Percentiles rank a stretch among this genome's conserved stretches.
These are phyloP conservation scores for Gastrolobium villosum DNA, from an alignment of 306 rosid species.

Conservation along the genomic window DNA sequence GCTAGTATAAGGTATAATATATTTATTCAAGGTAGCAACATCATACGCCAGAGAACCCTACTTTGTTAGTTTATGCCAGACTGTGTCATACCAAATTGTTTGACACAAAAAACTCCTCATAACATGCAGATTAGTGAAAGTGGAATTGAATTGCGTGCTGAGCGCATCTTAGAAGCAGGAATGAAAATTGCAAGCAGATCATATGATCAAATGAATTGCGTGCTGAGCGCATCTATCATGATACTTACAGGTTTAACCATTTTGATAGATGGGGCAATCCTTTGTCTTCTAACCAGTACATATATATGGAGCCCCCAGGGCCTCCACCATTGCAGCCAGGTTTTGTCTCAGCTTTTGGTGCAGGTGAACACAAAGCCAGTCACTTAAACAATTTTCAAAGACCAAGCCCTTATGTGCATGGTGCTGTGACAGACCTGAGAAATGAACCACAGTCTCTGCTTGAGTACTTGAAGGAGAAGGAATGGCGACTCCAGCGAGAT, in stretches of 20 bases:
- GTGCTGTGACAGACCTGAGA: conserved; percentile 67
- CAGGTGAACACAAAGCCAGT: conserved; percentile 58
- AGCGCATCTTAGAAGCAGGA: conserved; percentile 74
- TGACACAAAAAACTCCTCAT: neutral
- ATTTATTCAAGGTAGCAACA: conserved; percentile 3
- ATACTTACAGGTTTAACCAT: conserved; percentile 56
- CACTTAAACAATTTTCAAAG: conserved; percentile 67
- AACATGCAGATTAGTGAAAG: conserved; percentile 47
- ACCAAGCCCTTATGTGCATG: conserved; percentile 68
- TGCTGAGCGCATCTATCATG: conserved; percentile 61
- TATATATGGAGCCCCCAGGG: conserved; percentile 61
- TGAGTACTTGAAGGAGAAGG: conserved; percentile 78
- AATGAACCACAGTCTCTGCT: conserved; percentile 79
- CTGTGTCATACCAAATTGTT: conserved; percentile 21
- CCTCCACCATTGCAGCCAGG: conserved; percentile 62
- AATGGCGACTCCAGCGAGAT: conserved; percentile 78
- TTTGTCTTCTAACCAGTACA: conserved; percentile 53
- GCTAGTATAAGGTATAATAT: neutral
- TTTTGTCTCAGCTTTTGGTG: conserved; percentile 54
- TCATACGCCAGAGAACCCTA: neutral
- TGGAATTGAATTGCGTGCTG: conserved; percentile 63
- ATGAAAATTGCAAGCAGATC: conserved; percentile 66
- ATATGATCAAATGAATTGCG: conserved; percentile 59
- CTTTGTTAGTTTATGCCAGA: conserved; percentile 10
- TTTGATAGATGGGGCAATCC: conserved; percentile 61